These are phyloP conservation scores for Magnaporthiopsis incrustans DNA, from an alignment of 2,329 filamentous ascomycete species.

Conservation along the genomic window DNA sequence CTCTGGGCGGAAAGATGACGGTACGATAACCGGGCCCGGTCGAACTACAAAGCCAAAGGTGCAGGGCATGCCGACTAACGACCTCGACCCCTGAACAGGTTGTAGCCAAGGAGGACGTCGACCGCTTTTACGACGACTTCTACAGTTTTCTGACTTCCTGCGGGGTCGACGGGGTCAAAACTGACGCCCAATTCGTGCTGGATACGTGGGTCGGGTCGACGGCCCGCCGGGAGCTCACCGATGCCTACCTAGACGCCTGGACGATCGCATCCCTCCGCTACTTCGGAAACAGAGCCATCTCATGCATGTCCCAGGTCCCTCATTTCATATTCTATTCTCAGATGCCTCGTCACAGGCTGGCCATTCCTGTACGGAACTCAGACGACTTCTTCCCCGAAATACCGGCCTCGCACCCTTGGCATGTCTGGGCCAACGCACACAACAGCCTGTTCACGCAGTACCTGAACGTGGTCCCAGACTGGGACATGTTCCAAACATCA, in stretches of 20 bases:
- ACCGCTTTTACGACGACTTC: constrained; percentile 80
- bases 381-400: constrained; percentile 88
- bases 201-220: constrained; percentile 64
- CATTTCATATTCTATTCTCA: constrained; percentile 81
- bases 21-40: neutral
- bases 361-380: constrained; percentile 73
- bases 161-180: constrained; percentile 84
- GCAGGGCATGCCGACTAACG: neutral
- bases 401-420: constrained; percentile 79
- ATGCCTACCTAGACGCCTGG: constrained; percentile 81
- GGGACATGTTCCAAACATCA: constrained; percentile 62
- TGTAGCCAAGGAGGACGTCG: constrained; percentile 66
- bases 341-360: constrained; percentile 65
- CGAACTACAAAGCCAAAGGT: neutral
- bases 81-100: constrained; percentile 27
- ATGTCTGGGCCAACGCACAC: constrained; percentile 90
- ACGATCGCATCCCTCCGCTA: constrained; percentile 66
- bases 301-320: constrained; percentile 90
- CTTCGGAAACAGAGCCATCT: constrained; percentile 72
- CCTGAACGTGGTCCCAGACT: constrained; percentile 80
- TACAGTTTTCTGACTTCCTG: constrained; percentile 69
- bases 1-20: constrained; percentile 57
- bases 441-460: constrained; percentile 77
- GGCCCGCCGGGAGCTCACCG: constrained; percentile 63
- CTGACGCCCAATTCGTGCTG: constrained; percentile 84